phyloP scores from a whole-genome alignment of 352 stramenopile genomes.

The Phytopythium litorale region DNA sequence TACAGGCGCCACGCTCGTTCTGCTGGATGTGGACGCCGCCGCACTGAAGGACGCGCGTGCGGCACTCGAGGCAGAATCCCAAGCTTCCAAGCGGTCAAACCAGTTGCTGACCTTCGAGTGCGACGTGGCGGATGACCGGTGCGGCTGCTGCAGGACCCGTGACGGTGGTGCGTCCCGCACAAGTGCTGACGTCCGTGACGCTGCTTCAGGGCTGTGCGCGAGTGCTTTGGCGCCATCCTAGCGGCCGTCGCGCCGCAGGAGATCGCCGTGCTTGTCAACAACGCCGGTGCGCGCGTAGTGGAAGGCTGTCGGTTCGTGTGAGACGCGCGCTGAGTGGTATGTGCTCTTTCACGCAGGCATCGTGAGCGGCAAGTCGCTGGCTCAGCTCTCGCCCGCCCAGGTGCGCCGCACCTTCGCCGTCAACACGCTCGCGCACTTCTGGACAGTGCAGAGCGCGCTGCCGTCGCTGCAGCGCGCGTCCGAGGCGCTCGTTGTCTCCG shows the following conservation, averaged over 20 bases:
- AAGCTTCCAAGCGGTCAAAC: neutral
- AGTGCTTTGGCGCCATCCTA: conserved; percentile 24
- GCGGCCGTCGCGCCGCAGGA: conserved; percentile 30
- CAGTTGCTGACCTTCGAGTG: conserved; percentile 44
- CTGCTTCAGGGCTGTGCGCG: conserved; percentile 25
- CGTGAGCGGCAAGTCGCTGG: conserved; percentile 34
- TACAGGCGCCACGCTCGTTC: conserved; percentile 33
- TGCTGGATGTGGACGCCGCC: conserved; percentile 57
- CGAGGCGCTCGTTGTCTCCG: conserved; percentile 52
- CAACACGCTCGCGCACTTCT: conserved; percentile 75
- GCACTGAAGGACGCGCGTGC: conserved; percentile 23
- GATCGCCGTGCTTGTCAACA: conserved; percentile 58
- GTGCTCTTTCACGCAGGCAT: conserved; percentile 19
- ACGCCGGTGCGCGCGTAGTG: conserved; percentile 25
- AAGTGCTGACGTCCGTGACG: neutral
- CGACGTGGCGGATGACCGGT: conserved; percentile 62
- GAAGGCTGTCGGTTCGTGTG: neutral
- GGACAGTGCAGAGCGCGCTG: conserved; percentile 55
- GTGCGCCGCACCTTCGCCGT: conserved; percentile 54
- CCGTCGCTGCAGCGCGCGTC: conserved; percentile 54
- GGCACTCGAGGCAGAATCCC: neutral
- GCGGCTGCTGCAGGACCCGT: neutral
- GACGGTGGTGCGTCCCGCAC: neutral
- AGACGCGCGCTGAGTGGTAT: neutral
- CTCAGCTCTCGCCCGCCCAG: conserved; percentile 34